Percentiles rank a stretch among this genome's conserved stretches.
Conservation (phyloP, 495 filamentous ascomycete species). For the Tuber microsphaerosporum region DNA sequence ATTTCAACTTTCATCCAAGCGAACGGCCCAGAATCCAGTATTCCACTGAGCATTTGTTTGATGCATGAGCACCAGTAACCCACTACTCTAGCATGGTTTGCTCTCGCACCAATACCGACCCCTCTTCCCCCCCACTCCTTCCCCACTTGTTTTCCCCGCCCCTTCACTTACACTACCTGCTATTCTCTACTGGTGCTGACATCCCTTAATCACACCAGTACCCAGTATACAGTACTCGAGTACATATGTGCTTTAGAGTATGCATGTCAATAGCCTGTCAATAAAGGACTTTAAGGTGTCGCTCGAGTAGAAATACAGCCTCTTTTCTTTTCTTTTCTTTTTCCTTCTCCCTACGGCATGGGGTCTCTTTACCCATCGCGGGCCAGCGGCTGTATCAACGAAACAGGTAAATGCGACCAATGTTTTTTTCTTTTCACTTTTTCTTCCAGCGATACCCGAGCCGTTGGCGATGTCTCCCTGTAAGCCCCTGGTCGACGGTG, state of each 20-base stretch:
- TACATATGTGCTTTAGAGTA: constrained; percentile 20
- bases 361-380: constrained; percentile 22
- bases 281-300: not conserved
- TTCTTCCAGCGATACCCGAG: constrained; percentile 3
- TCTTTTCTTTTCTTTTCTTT: not conserved
- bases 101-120: constrained; percentile 14
- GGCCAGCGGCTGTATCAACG: constrained; percentile 25
- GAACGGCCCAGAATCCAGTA: constrained; percentile 9
- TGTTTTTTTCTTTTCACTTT: constrained; percentile 13
- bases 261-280: not conserved
- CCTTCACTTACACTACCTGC: constrained; percentile 14
- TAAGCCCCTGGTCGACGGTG: constrained; percentile 22
- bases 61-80: constrained; percentile 15
- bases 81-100: constrained; percentile 24
- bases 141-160: constrained; percentile 17
- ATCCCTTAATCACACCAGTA: not conserved
- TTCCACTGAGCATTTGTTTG: constrained; percentile 4
- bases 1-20: constrained; percentile 22
- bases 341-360: constrained; percentile 31
- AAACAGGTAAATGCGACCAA: constrained; percentile 26
- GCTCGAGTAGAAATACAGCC: constrained; percentile 7
- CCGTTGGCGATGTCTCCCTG: constrained; percentile 19
- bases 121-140: constrained; percentile 11
- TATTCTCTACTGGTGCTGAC: not conserved
- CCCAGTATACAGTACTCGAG: constrained; percentile 8